Evolutionary conservation across 805 yeast species (phyloP), one percentile per base, ranked within the genome.

Genomic region (Saturnispora silvae): DNA sequence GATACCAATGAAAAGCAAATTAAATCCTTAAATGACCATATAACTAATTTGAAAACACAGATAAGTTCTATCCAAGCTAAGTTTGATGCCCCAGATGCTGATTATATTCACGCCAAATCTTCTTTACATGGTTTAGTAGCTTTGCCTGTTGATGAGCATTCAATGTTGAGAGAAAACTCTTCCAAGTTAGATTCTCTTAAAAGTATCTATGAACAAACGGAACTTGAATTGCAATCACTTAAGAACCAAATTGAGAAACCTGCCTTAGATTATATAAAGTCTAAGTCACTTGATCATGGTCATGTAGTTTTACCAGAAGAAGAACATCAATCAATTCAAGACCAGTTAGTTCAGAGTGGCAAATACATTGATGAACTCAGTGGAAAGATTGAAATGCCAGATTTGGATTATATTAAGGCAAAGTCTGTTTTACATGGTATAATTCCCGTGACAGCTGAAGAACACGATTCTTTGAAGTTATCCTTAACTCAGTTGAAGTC

Each of bases 401-500:
- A 36, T 28, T 34, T 28, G 15, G 46, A 48, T 28, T 41, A 48
- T 38, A 22, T 48, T 34, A 40, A 43, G 42, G 20, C 38, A 13
- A 35, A 48, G 34, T 30, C 45, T 24, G 26, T 28, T 13, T 7
- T 13, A 8, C 44, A 35, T 31, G 43, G 38, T 7, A 27, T 35
- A 19, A 45, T 44, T 11, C 32, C 40, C 5, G 15, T 49, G 22
- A 40, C 48, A 15, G 15, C 32, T 7, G 31, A 33, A 4, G 44
- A 42, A 20, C 42, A 41, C 33, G 26, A 34, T 11, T 34, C 37
- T 13, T 17, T 35, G 28, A 35, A 23, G 23, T 19, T 18, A 22
- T 28, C 20, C 11, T 22, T 31, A 56, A 60, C 3, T 40, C 54
- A 13, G 41, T 44, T 11, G 44, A 11, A 22, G 6, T n/a, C 31